These are phyloP conservation scores for Lactifluus hygrophoroides DNA, from an alignment of 768 basidiomycete genomes.

Conservation along the genomic window DNA sequence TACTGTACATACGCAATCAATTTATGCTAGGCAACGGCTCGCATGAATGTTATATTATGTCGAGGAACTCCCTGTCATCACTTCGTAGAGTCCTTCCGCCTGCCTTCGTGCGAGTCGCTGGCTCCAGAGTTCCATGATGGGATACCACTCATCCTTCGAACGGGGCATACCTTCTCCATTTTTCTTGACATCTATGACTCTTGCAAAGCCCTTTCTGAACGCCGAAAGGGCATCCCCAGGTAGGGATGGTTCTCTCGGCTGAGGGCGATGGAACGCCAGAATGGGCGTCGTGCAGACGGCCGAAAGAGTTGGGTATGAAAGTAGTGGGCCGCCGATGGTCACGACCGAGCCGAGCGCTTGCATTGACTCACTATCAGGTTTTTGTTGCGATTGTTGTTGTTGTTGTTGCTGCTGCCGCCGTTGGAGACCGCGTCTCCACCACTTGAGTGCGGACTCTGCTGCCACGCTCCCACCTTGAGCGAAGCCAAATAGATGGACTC, in stretches of 20 bases:
- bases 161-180: slow-evolving; percentile 60
- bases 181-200: slow-evolving; percentile 42
- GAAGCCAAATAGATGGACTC: slow-evolving; percentile 85
- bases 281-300: slow-evolving; percentile 49
- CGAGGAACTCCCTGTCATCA: slow-evolving; percentile 36
- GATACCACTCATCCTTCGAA: slow-evolving; percentile 70
- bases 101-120: slow-evolving; percentile 48
- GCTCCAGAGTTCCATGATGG: slow-evolving; percentile 86
- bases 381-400: too few relatives aligned
- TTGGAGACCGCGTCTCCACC: slow-evolving; percentile 32
- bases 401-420: background rate
- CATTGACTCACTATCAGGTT: slow-evolving; percentile 16
- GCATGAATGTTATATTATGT: slow-evolving; percentile 4
- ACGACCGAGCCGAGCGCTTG: slow-evolving; percentile 57
- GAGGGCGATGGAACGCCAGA: slow-evolving; percentile 47
- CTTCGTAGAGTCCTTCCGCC: slow-evolving; percentile 56
- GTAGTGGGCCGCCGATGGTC: slow-evolving; percentile 60
- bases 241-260: slow-evolving; percentile 38
- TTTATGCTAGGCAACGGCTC: background rate
- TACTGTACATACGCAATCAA: background rate
- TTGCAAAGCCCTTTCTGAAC: slow-evolving; percentile 52
- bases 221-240: slow-evolving; percentile 38
- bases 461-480: slow-evolving; percentile 80
- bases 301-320: slow-evolving; percentile 66
- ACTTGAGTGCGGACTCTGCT: slow-evolving; percentile 51